A percentile compares a stretch with the other conserved stretches of the same genome.
Evolutionary conservation across 768 basidiomycete species (phyloP).

Genomic region (Chiua virens): DNA sequence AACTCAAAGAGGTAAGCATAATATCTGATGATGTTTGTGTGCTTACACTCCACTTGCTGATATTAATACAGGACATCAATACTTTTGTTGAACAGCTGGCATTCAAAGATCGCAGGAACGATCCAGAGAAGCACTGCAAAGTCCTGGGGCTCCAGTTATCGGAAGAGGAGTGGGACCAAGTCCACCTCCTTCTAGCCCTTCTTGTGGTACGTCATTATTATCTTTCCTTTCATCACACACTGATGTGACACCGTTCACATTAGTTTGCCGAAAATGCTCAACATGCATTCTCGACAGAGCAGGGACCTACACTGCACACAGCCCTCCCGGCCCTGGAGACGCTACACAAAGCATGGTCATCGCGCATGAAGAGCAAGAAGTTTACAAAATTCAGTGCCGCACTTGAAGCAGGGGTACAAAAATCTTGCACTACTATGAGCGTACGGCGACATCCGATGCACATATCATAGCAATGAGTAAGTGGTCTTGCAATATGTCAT

Average conservation of each 20-base stretch:
- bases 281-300: slow-evolving; percentile 5
- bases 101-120: not conserved
- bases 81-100: not conserved
- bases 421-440: slow-evolving; percentile 1
- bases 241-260: not conserved
- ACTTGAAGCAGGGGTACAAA: slow-evolving; percentile 1
- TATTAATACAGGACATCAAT: slow-evolving; percentile 8
- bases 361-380: not conserved
- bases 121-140: not conserved
- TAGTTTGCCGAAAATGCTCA: slow-evolving; percentile 9
- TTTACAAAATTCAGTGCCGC: not conserved
- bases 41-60: not conserved
- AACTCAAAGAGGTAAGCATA: slow-evolving; percentile 5
- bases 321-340: not conserved
- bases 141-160: not conserved
- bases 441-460: not conserved
- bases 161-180: slow-evolving; percentile 1
- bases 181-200: not conserved
- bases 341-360: slow-evolving; percentile 9
- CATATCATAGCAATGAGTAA: slow-evolving; percentile 12
- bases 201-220: not conserved
- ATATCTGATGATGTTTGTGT: not conserved
- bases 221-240: not conserved
- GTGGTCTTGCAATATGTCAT: not conserved
- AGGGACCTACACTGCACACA: not conserved